These are phyloP conservation scores for Fagus crenata DNA, from an alignment of 306 rosid species.

Conservation along the genomic window DNA sequence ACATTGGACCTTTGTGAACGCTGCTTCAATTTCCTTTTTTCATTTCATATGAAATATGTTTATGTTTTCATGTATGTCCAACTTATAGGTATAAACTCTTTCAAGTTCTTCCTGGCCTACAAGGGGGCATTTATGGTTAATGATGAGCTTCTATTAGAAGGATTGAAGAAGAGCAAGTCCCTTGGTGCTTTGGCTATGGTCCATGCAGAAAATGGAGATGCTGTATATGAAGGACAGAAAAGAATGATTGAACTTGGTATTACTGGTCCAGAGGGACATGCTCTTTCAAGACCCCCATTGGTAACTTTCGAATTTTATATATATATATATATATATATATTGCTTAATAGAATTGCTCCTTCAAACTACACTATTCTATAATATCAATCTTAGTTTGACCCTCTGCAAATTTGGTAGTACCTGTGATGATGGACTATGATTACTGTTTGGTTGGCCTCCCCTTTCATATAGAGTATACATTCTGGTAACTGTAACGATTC, in stretches of 20 bases:
- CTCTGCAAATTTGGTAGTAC: no score
- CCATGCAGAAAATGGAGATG: constrained; percentile 98
- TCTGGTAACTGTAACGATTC: no score
- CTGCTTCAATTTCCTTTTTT: background rate
- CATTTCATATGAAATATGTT: constrained; percentile 4
- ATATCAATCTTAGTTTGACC: no score
- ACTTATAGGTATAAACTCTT: constrained; percentile 81
- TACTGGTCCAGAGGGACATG: constrained; percentile 95
- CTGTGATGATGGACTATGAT: no score
- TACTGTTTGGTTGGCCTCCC: no score
- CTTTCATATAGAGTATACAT: no score
- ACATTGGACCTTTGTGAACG: constrained; percentile 1
- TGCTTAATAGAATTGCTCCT: background rate
- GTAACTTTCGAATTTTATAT: constrained; percentile 38
- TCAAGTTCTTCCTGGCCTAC: constrained; percentile 95
- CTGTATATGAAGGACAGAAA: constrained; percentile 79
- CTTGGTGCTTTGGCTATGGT: constrained; percentile 99
- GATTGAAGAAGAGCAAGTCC: constrained; percentile 81
- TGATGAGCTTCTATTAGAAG: constrained; percentile 87
- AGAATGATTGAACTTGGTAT: constrained; percentile 93
- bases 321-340: background rate
- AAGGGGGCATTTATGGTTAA: constrained; percentile 80
- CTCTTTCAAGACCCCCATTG: constrained; percentile 91
- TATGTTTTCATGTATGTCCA: background rate
- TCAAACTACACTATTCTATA: background rate